phyloP scores from a whole-genome alignment of 306 rosid genomes.

The Potentilla sterilis region DNA sequence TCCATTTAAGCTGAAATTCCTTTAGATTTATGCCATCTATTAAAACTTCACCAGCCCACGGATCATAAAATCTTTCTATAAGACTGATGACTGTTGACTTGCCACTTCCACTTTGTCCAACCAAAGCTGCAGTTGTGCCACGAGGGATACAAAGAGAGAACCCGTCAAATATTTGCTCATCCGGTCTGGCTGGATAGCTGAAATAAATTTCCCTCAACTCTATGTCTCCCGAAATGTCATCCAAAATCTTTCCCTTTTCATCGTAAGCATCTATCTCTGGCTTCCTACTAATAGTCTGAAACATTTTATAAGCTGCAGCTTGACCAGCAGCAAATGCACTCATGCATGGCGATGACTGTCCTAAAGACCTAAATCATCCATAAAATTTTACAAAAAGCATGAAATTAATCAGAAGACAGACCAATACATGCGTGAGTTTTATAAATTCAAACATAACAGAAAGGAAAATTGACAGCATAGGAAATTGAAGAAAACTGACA shows the following conservation, averaged over 20 bases:
- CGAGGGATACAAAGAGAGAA: slow-evolving; percentile 62
- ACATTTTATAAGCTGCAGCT: slow-evolving; percentile 95
- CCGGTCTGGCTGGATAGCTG: slow-evolving; percentile 84
- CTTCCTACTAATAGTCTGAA: slow-evolving; percentile 67
- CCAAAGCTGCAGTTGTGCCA: slow-evolving; percentile 80
- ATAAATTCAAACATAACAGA: background rate
- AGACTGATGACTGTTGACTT: slow-evolving; percentile 83
- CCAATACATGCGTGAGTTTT: background rate
- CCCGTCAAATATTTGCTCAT: slow-evolving; percentile 67
- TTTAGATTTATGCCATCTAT: slow-evolving; percentile 74
- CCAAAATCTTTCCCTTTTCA: slow-evolving; percentile 52
- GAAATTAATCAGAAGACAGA: too few species aligned
- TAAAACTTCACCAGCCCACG: slow-evolving; percentile 68
- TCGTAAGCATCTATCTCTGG: slow-evolving; percentile 79
- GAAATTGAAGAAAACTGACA: background rate
- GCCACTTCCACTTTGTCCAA: slow-evolving; percentile 96
- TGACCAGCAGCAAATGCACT: slow-evolving; percentile 87
- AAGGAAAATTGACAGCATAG: too few species aligned
- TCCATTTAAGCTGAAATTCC: slow-evolving; percentile 83
- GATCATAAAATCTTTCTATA: slow-evolving; percentile 88
- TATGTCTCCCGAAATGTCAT: slow-evolving; percentile 69
- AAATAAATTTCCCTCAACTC: slow-evolving; percentile 63
- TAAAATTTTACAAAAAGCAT: background rate
- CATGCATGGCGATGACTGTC: slow-evolving; percentile 87
- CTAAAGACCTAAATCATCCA: slow-evolving; percentile 64